phyloP scores from a whole-genome alignment of 2,329 filamentous ascomycete species.

The Venturia carpophila region DNA sequence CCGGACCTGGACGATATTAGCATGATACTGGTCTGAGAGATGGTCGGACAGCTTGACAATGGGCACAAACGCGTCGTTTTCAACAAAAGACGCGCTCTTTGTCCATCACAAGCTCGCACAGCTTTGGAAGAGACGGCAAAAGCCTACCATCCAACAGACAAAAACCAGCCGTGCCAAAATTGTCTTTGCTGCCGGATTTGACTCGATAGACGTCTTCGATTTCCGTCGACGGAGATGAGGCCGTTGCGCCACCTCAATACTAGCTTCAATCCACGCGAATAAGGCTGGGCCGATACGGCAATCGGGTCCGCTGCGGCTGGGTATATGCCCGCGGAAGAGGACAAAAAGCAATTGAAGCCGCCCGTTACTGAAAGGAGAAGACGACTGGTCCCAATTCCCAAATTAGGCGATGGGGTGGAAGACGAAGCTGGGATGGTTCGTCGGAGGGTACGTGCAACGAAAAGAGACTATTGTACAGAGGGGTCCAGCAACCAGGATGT shows the following conservation, averaged over 20 bases:
- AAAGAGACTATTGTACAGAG: conserved; percentile 8
- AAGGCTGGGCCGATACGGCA: conserved; percentile 6
- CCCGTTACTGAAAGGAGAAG: conserved; percentile 10
- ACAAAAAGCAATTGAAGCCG: conserved; percentile 12
- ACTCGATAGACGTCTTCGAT: conserved; percentile 1
- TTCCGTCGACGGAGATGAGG: conserved; percentile 9
- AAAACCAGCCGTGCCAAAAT: background rate
- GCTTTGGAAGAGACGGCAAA: background rate
- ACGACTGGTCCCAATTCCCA: background rate
- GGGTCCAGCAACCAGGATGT: background rate
- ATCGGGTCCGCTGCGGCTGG: conserved; percentile 13
- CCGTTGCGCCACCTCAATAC: conserved; percentile 10
- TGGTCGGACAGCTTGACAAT: conserved; percentile 3
- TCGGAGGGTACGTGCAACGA: conserved; percentile 8
- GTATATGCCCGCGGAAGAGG: background rate
- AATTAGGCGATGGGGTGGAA: background rate
- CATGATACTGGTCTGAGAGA: background rate
- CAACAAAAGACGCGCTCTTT: conserved; percentile 2
- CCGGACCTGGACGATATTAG: conserved; percentile 14
- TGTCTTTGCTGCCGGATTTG: background rate
- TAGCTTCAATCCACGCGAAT: conserved; percentile 8
- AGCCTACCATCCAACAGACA: conserved; percentile 11
- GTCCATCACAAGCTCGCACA: background rate
- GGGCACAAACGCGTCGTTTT: conserved; percentile 10
- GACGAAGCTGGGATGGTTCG: conserved; percentile 1